Evolutionary conservation across 2,329 filamentous ascomycete genomes (phyloP).

Genomic region (Calycina marina): DNA sequence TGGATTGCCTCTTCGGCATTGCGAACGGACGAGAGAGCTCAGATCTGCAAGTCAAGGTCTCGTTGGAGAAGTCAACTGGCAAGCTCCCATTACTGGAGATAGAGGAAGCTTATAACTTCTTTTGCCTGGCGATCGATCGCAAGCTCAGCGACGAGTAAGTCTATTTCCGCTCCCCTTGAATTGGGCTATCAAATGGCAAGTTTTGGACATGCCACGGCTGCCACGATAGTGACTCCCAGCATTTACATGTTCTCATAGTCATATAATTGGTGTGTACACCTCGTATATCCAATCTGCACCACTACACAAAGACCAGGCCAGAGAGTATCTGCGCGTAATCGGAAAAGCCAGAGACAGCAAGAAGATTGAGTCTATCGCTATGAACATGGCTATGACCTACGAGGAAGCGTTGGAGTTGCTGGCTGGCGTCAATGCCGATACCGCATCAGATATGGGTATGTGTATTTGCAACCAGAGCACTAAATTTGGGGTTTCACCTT

Average conservation of each 20-base stretch:
- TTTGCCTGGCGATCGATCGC: slow-evolving; percentile 35
- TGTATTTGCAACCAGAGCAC: neutral
- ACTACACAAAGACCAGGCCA: slow-evolving; percentile 37
- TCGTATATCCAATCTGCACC: slow-evolving; percentile 40
- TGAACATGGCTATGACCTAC: slow-evolving; percentile 40
- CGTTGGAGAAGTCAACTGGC: slow-evolving; percentile 41
- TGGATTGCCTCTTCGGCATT: slow-evolving; percentile 49
- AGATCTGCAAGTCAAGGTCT: slow-evolving; percentile 40
- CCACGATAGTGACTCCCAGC: no score
- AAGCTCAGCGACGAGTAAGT: no score
- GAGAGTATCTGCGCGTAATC: slow-evolving; percentile 42
- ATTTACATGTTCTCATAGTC: no score
- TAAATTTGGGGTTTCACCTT: neutral
- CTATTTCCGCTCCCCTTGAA: no score
- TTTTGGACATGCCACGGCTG: no score
- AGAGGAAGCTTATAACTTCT: slow-evolving; percentile 39
- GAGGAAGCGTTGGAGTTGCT: slow-evolving; percentile 50
- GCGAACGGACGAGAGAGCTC: slow-evolving; percentile 34
- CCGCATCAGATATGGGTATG: neutral
- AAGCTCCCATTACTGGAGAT: slow-evolving; percentile 42
- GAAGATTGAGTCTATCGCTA: slow-evolving; percentile 40
- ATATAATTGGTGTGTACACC: slow-evolving; percentile 46
- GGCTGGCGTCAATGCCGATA: slow-evolving; percentile 2
- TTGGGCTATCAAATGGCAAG: no score
- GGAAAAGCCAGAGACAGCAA: slow-evolving; percentile 42